These are phyloP conservation scores for Scopulariopsis brevicaulis DNA, from an alignment of 2,329 filamentous ascomycete species.

Conservation along the genomic window DNA sequence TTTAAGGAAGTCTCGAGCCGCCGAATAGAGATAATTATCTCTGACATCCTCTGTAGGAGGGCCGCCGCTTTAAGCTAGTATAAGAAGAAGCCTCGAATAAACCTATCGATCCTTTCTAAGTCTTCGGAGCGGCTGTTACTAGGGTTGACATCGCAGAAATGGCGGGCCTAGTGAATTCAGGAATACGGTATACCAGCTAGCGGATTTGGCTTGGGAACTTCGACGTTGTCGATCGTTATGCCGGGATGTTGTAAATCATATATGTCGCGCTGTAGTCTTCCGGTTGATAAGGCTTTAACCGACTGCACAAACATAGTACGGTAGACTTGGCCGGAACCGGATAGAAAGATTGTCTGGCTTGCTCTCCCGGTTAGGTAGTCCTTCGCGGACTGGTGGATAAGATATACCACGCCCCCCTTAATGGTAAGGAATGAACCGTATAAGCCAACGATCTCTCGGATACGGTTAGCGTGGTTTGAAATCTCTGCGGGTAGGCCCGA, in stretches of 20 bases:
- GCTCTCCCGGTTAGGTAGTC: conserved; percentile 20
- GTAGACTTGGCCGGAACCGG: conserved; percentile 14
- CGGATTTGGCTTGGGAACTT: conserved; percentile 8
- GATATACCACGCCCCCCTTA: conserved; percentile 16
- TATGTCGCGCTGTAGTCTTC: conserved; percentile 21
- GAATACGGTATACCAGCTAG: conserved; percentile 13
- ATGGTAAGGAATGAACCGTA: conserved; percentile 28
- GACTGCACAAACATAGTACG: conserved; percentile 21
- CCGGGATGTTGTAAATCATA: conserved; percentile 15
- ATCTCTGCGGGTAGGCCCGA: conserved; percentile 7
- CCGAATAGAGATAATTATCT: conserved; percentile 11
- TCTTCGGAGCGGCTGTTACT: not conserved
- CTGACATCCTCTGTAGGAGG: conserved; percentile 14
- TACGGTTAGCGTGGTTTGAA: conserved; percentile 6
- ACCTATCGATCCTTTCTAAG: not conserved
- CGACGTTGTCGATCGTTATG: conserved; percentile 11
- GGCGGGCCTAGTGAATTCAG: conserved; percentile 20
- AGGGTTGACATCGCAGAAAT: conserved; percentile 12
- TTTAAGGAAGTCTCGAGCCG: conserved; percentile 9
- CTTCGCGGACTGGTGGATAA: conserved; percentile 31
- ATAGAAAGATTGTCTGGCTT: conserved; percentile 15
- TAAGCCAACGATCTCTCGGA: conserved; percentile 16
- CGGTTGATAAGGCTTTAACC: conserved; percentile 15
- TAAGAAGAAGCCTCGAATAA: conserved; percentile 11
- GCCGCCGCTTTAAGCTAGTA: conserved; percentile 28